These are phyloP conservation scores for Cystofilobasidium macerans DNA, from an alignment of 768 basidiomycete species.

Conservation along the genomic window DNA sequence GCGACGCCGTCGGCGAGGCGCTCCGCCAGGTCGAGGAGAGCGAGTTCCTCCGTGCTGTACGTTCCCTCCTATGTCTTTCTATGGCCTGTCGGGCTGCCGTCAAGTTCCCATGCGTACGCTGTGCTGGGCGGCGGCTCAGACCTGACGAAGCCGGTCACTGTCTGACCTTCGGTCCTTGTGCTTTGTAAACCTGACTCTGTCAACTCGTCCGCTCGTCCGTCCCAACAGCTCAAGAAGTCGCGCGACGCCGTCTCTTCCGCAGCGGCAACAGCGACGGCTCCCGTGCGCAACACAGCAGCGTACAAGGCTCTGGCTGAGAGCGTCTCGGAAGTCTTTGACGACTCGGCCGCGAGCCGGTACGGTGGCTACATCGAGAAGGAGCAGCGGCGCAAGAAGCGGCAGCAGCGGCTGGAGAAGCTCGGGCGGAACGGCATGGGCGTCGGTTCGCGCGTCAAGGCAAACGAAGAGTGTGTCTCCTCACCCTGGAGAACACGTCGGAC, in stretches of 20 bases:
- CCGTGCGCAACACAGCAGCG: slow-evolving; percentile 89
- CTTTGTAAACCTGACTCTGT: too few species aligned
- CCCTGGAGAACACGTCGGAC: background rate
- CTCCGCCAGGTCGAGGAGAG: slow-evolving; percentile 90
- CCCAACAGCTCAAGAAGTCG: slow-evolving; percentile 45
- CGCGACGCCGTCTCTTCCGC: slow-evolving; percentile 74
- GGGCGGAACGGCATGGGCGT: slow-evolving; percentile 56
- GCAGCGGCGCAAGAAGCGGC: slow-evolving; percentile 65
- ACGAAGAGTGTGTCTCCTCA: slow-evolving; percentile 60
- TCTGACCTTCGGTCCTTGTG: too few species aligned
- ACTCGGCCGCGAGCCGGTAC: slow-evolving; percentile 83
- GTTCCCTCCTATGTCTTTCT: slow-evolving; percentile 34
- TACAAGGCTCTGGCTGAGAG: slow-evolving; percentile 87
- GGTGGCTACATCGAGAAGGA: slow-evolving; percentile 96
- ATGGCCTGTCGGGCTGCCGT: too few species aligned
- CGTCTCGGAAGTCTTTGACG: slow-evolving; percentile 82
- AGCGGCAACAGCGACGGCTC: slow-evolving; percentile 81
- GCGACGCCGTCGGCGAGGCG: slow-evolving; percentile 86
- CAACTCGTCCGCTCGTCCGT: too few species aligned
- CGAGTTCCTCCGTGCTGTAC: slow-evolving; percentile 72
- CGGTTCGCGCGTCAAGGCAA: slow-evolving; percentile 48
- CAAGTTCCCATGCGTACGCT: too few species aligned
- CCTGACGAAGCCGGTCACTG: too few species aligned
- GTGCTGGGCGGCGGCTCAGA: too few species aligned
- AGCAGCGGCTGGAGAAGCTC: slow-evolving; percentile 70